These are phyloP conservation scores for Coemansia sp. DNA, from an alignment of 192 early-diverging fungal species.

Conservation along the genomic window DNA sequence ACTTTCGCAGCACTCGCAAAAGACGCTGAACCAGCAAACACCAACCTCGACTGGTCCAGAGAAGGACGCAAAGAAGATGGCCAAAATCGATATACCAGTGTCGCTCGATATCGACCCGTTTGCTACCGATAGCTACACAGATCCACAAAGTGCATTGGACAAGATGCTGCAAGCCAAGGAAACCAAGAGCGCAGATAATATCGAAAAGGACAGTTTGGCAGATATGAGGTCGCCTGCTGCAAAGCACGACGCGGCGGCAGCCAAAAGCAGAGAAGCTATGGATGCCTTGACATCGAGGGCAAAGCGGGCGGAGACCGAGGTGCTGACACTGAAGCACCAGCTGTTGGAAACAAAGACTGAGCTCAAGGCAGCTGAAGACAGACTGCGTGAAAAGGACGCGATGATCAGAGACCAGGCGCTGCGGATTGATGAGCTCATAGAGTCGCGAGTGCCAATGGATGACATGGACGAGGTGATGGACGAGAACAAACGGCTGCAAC, in stretches of 20 bases:
- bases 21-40: slow-evolving; percentile 26
- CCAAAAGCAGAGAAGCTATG: background rate
- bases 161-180: slow-evolving; percentile 38
- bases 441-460: slow-evolving; percentile 48
- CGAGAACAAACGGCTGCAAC: slow-evolving; percentile 31
- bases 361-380: slow-evolving; percentile 42
- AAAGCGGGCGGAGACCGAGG: slow-evolving; percentile 31
- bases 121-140: slow-evolving; percentile 16
- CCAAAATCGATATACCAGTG: slow-evolving; percentile 45
- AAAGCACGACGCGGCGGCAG: background rate
- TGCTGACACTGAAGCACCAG: slow-evolving; percentile 42
- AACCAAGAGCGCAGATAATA: background rate
- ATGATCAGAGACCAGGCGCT: slow-evolving; percentile 42
- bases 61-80: slow-evolving; percentile 37
- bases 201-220: background rate
- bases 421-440: slow-evolving; percentile 47
- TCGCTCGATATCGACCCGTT: slow-evolving; percentile 50
- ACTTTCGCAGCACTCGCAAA: slow-evolving; percentile 35
- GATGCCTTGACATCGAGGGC: background rate
- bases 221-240: slow-evolving; percentile 6
- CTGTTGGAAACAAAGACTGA: slow-evolving; percentile 51
- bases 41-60: slow-evolving; percentile 6
- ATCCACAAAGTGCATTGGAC: slow-evolving; percentile 36
- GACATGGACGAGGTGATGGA: slow-evolving; percentile 49
- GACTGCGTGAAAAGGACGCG: slow-evolving; percentile 46